These are phyloP conservation scores for Trypanosoma caninum DNA, from an alignment of 208 protist species.

Conservation along the genomic window DNA sequence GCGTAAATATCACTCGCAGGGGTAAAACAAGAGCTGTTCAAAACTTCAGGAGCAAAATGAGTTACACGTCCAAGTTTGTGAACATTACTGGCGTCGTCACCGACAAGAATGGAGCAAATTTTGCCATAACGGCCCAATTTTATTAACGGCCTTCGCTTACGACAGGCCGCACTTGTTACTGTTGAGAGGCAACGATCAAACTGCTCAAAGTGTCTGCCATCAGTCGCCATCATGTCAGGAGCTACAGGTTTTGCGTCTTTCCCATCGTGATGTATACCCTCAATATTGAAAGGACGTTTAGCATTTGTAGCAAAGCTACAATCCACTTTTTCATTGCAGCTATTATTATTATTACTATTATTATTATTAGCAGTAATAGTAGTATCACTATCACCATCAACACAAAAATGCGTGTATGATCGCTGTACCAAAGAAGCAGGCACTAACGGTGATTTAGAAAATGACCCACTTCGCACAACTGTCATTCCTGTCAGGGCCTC, in stretches of 20 bases:
- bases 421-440: neutral
- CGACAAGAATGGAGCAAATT: constrained; percentile 30
- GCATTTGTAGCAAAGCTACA: no score
- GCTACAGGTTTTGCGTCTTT: no score
- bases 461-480: constrained; percentile 18
- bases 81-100: constrained; percentile 14
- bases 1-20: constrained; percentile 72
- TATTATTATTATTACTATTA: neutral
- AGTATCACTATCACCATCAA: neutral
- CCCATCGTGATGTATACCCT: no score
- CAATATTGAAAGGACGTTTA: no score
- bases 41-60: constrained; percentile 63
- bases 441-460: neutral
- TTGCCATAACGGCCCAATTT: constrained; percentile 33
- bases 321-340: neutral
- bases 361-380: neutral
- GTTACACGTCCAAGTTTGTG: constrained; percentile 51
- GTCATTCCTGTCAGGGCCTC: constrained; percentile 4
- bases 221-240: neutral
- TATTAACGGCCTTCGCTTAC: constrained; percentile 26
- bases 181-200: neutral
- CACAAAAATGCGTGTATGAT: neutral
- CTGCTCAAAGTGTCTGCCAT: neutral
- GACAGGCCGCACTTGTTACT: neutral
- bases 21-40: constrained; percentile 41